These are phyloP conservation scores for Lithospermum erythrorhizon DNA, from an alignment of 257 asterid species.

Conservation along the genomic window DNA sequence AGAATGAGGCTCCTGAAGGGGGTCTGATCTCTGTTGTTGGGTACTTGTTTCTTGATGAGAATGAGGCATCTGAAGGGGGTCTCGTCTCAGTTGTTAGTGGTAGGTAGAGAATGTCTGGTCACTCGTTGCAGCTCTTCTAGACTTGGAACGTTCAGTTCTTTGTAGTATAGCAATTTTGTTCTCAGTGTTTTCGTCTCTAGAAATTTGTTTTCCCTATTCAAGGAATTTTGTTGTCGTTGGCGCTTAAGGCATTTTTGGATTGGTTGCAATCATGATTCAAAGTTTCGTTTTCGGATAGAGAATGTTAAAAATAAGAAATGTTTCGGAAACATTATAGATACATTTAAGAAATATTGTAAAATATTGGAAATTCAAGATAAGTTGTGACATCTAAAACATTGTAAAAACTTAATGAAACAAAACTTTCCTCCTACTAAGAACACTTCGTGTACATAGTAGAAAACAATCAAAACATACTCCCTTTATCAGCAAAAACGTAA, in stretches of 20 bases:
- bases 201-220: not conserved
- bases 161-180: not conserved
- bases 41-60: slow-evolving; percentile 72
- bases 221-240: not conserved
- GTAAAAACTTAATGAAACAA: too few species aligned
- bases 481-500: not conserved
- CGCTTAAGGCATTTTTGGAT: not conserved
- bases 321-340: too few species aligned
- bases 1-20: slow-evolving; percentile 58
- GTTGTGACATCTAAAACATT: too few species aligned
- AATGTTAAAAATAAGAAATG: too few species aligned
- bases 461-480: not conserved
- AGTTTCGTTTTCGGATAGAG: too few species aligned
- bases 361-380: too few species aligned
- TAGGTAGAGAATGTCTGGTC: slow-evolving; percentile 6
- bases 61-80: slow-evolving; percentile 64
- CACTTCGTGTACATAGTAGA: slow-evolving; percentile 4
- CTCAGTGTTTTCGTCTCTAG: too few species aligned
- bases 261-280: too few species aligned
- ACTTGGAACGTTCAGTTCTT: not conserved
- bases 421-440: slow-evolving; percentile 63
- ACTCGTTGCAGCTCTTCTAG: not conserved
- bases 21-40: slow-evolving; percentile 65
- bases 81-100: slow-evolving; percentile 56
- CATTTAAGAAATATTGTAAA: too few species aligned